A percentile compares a stretch with the other conserved stretches of the same genome.
Conservation (phyloP, 2,329 filamentous ascomycete genomes). For the Pleoardoris graminearum region DNA sequence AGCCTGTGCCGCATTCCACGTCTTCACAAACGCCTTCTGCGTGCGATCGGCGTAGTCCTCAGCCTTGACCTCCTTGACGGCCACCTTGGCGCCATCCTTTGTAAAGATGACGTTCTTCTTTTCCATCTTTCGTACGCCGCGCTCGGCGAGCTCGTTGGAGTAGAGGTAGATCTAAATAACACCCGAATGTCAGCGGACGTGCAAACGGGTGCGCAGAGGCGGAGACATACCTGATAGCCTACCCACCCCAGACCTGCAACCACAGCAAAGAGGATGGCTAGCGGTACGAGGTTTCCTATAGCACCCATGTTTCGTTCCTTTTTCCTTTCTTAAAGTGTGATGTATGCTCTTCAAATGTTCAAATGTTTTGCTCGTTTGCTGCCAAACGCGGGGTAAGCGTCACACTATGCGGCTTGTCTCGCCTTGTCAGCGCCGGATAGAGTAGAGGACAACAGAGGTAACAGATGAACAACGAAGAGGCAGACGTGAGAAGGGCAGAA, state of each 20-base stretch:
- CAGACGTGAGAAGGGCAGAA: background rate
- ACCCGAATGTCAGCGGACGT: background rate
- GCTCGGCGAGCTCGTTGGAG: constrained; percentile 65
- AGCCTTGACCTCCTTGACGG: constrained; percentile 67
- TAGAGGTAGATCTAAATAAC: constrained; percentile 63
- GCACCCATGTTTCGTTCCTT: constrained; percentile 37
- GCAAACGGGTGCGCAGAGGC: background rate
- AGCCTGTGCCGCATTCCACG: constrained; percentile 50
- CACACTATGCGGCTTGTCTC: background rate
- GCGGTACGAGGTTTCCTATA: constrained; percentile 61
- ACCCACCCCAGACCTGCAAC: constrained; percentile 65
- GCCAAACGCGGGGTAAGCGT: background rate
- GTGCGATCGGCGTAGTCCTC: constrained; percentile 76
- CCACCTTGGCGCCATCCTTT: constrained; percentile 73
- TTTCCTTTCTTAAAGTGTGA: background rate
- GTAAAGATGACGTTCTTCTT: constrained; percentile 76
- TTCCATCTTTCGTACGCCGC: constrained; percentile 70
- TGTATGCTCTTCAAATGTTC: background rate
- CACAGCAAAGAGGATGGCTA: constrained; percentile 65
- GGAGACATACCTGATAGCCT: constrained; percentile 61
- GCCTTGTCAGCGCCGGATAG: too few species aligned
- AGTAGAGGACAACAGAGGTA: background rate
- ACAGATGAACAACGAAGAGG: too few species aligned
- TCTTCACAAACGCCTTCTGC: constrained; percentile 61
- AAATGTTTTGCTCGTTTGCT: background rate